These are phyloP conservation scores for Erigeron philadelphicus DNA, from an alignment of 140 eudicot species.

Conservation along the genomic window DNA sequence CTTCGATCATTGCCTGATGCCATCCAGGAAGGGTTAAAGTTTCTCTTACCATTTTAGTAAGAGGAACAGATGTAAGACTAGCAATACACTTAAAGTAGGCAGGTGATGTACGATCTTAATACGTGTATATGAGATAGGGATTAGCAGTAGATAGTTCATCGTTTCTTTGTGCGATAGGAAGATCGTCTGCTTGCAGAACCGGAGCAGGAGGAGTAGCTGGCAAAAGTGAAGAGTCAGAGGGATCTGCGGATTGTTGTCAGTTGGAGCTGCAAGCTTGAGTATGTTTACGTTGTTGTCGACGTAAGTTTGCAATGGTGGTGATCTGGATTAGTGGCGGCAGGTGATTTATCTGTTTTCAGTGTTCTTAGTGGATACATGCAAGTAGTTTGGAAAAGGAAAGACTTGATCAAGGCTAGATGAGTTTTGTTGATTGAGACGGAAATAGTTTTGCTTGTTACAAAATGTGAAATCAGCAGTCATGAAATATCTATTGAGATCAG, in stretches of 20 bases:
- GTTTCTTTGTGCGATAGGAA: not conserved
- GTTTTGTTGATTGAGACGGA: too few species aligned
- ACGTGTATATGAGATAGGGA: not conserved
- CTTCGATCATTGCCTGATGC: slow-evolving; percentile 9
- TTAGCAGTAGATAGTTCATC: not conserved
- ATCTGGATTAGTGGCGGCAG: not conserved
- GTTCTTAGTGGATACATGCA: not conserved
- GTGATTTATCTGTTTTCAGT: too few species aligned
- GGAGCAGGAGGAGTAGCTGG: not conserved
- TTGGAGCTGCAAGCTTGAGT: not conserved
- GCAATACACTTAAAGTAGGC: not conserved
- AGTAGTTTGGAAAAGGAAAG: not conserved
- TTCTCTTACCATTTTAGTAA: not conserved
- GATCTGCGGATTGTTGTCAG: not conserved
- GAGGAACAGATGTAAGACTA: not conserved
- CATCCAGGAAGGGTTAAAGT: not conserved
- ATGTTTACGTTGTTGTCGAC: not conserved
- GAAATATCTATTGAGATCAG: not conserved
- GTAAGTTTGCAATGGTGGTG: not conserved
- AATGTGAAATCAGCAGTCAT: not conserved
- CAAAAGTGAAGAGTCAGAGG: not conserved
- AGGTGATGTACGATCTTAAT: slow-evolving; percentile 7
- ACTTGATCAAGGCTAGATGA: slow-evolving; percentile 2
- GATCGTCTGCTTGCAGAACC: not conserved
- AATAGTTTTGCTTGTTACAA: too few species aligned